Base-by-base conservation (phyloP, 768 basidiomycete species). In the Termitomyces sp. region DNA sequence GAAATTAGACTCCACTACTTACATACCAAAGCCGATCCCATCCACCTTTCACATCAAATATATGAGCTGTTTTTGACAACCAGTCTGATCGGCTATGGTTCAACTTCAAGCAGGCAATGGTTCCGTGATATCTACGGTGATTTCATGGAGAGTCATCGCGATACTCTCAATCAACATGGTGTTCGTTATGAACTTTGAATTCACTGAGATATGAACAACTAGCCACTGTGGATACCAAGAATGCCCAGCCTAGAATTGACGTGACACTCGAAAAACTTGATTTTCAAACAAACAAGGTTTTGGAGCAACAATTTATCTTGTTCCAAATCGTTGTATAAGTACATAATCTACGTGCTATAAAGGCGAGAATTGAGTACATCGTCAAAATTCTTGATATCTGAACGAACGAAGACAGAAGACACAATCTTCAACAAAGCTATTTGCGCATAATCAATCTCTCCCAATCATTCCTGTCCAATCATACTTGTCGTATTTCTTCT, bases 391-490 rank as follows among this genome's bases (percentile, higher is more conserved):
- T 50, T 8, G 8, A 40, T 40, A 28, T 10, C 16, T 26, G 16
- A 20, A 24, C 24, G 33, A 36, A 50, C 32, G 6, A 50, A 32
- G 32, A 42, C 18, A 20, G 26, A 30, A 42, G 16, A n/a, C 35
- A 28, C 8, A 6, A 40, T 26, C 22, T 38, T 32, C 36, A 24
- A 47, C 38, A 13, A n/a, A 26, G 6, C 6, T 14, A 20, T 42
- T 28, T n/a, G 42, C 24, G 46, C 55, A 49, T 32, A 18, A 58
- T 66, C 53, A 70, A 28, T 65, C 64, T 38, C 66, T 66, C 16
- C 77, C 83, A 64, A 92, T 79, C 81, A 91, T 79, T 26, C 81
- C 83, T 4, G 90, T 92, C 90, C 90, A 92, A 67, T 92, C 89
- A 69, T 80, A 89, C 70, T 79, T 82, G 28, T 82, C 84, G 68